These are phyloP conservation scores for Boehmeria nivea DNA, from an alignment of 306 rosid genomes.

Conservation along the genomic window DNA sequence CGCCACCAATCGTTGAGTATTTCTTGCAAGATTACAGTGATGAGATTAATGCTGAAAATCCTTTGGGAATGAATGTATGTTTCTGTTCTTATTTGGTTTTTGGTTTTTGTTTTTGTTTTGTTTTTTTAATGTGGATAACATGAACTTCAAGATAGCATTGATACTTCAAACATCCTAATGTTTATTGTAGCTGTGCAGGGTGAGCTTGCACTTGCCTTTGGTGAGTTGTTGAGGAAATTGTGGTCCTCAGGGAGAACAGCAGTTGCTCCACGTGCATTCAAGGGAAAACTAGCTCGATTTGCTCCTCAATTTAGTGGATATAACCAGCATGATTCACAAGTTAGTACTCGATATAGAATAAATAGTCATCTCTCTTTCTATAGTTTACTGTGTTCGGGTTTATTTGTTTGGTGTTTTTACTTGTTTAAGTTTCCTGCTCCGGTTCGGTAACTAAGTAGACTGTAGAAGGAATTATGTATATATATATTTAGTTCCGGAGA, in stretches of 20 bases:
- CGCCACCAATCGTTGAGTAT: slow-evolving; percentile 78
- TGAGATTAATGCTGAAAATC: slow-evolving; percentile 90
- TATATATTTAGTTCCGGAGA: no score
- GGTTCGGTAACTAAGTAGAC: no score
- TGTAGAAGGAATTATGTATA: no score
- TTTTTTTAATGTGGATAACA: slow-evolving; percentile 9
- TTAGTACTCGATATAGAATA: slow-evolving; percentile 33
- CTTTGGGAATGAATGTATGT: slow-evolving; percentile 94
- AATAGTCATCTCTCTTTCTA: slow-evolving; percentile 10
- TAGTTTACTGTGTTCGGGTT: slow-evolving; percentile 7
- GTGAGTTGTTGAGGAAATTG: slow-evolving; percentile 85
- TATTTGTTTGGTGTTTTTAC: neutral
- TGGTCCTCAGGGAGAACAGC: slow-evolving; percentile 90
- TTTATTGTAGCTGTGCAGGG: slow-evolving; percentile 55
- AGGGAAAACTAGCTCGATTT: slow-evolving; percentile 91
- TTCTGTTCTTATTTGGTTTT: slow-evolving; percentile 8
- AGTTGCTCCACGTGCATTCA: slow-evolving; percentile 83
- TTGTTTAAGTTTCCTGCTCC: neutral
- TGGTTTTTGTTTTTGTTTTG: no score
- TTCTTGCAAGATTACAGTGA: slow-evolving; percentile 86
- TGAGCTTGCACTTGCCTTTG: slow-evolving; percentile 94
- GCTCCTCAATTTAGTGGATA: slow-evolving; percentile 99
- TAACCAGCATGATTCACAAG: slow-evolving; percentile 99
- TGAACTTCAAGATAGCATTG: slow-evolving; percentile 8
- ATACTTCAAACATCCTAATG: slow-evolving; percentile 20